Conservation (phyloP, 2,329 filamentous ascomycete species). For the Cucurbitaria berberidis region DNA sequence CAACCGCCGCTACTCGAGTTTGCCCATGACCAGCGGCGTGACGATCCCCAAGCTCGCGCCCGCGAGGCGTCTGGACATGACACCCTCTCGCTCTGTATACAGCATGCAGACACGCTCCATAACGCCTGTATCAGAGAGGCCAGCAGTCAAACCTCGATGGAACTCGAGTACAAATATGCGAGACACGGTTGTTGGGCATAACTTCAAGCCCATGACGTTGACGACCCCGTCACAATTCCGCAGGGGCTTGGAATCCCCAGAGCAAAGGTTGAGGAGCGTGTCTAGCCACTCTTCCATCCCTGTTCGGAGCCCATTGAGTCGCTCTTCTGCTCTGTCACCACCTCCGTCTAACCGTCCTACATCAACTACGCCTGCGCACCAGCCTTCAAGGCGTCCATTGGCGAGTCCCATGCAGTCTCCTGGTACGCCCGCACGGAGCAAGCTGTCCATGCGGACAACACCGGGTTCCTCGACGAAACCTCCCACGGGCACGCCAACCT, state of each 20-base stretch:
- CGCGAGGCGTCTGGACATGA: constrained; percentile 23
- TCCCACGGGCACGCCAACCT: constrained; percentile 27
- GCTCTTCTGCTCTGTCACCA: constrained; percentile 33
- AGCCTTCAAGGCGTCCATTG: constrained; percentile 31
- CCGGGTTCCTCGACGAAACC: constrained; percentile 26
- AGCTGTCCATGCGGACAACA: constrained; percentile 23
- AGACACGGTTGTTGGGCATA: constrained; percentile 48
- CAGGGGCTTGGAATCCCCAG: constrained; percentile 23
- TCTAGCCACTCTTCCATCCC: constrained; percentile 45
- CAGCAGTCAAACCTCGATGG: constrained; percentile 46
- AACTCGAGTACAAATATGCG: constrained; percentile 48
- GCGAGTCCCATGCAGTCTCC: constrained; percentile 42
- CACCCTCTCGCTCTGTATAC: constrained; percentile 33
- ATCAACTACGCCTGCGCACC: constrained; percentile 41
- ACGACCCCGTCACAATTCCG: constrained; percentile 45
- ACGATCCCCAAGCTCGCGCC: constrained; percentile 22
- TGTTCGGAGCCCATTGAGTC: constrained; percentile 44
- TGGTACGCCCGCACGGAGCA: constrained; percentile 37
- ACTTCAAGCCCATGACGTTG: constrained; percentile 45
- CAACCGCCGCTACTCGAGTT: constrained; percentile 56
- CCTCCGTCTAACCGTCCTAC: constrained; percentile 26
- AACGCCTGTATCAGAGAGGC: constrained; percentile 37
- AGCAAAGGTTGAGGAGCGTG: constrained; percentile 31
- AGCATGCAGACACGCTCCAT: constrained; percentile 35
- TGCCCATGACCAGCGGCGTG: constrained; percentile 47